Conservation (phyloP, 2,329 filamentous ascomycete species). For the Exophiala viscosa region DNA sequence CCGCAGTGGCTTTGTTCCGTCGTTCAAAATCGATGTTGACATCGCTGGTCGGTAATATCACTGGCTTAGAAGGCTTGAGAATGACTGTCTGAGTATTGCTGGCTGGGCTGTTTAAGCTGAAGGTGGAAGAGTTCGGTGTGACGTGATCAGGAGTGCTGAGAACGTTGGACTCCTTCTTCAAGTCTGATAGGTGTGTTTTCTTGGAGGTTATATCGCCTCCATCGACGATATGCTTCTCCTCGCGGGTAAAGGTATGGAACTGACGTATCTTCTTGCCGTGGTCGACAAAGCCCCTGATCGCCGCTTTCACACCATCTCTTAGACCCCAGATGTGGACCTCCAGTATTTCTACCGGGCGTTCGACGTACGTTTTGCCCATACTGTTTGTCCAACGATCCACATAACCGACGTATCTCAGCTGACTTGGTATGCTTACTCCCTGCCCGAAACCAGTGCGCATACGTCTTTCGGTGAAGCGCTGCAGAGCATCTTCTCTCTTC, state of each 20-base stretch:
- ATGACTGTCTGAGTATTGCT: slow-evolving; percentile 69
- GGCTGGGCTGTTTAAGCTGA: slow-evolving; percentile 40
- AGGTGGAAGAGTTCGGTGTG: slow-evolving; percentile 22
- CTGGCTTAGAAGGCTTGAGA: slow-evolving; percentile 65
- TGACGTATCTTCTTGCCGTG: slow-evolving; percentile 81
- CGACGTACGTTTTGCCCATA: slow-evolving; percentile 71
- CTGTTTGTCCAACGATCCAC: slow-evolving; percentile 79
- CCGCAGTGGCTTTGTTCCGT: slow-evolving; percentile 71
- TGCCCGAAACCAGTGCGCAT: slow-evolving; percentile 88
- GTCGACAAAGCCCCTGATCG: slow-evolving; percentile 80
- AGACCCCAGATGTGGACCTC: slow-evolving; percentile 91
- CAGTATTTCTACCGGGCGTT: slow-evolving; percentile 75
- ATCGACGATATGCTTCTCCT: slow-evolving; percentile 66
- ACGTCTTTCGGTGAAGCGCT: slow-evolving; percentile 71
- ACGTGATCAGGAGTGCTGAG: slow-evolving; percentile 21
- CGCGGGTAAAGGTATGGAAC: slow-evolving; percentile 72
- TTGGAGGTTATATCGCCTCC: slow-evolving; percentile 30
- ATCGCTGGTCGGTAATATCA: slow-evolving; percentile 75
- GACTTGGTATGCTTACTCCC: slow-evolving; percentile 89
- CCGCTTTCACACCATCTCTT: slow-evolving; percentile 80
- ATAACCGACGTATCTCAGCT: slow-evolving; percentile 82
- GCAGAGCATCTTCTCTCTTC: slow-evolving; percentile 60
- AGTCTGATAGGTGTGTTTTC: background rate
- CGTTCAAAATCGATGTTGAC: slow-evolving; percentile 88
- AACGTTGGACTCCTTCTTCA: slow-evolving; percentile 17